phyloP scores from a whole-genome alignment of 495 filamentous ascomycete species.

The Halenospora varia region DNA sequence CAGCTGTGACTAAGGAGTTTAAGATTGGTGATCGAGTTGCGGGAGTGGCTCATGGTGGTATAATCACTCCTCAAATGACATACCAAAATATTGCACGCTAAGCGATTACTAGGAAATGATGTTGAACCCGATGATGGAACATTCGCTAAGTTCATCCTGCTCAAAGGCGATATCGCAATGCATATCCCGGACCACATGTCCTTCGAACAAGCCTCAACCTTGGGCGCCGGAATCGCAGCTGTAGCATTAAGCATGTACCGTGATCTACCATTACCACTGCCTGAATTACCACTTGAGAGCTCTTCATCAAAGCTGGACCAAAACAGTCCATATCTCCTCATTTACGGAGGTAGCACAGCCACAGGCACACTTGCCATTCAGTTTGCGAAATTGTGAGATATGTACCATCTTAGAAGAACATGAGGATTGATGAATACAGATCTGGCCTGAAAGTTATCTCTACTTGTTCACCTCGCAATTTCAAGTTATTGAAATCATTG shows the following conservation, averaged over 20 bases:
- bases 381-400: conserved; percentile 11
- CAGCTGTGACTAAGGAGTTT: conserved; percentile 37
- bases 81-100: background rate
- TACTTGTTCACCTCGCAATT: conserved; percentile 33
- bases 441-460: conserved; percentile 28
- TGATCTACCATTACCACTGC: conserved; percentile 5
- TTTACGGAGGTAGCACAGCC: conserved; percentile 14
- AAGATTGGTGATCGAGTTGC: conserved; percentile 14
- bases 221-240: conserved; percentile 38
- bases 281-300: background rate
- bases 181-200: conserved; percentile 35
- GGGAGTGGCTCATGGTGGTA: conserved; percentile 16
- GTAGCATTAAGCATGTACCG: conserved; percentile 32
- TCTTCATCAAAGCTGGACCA: background rate
- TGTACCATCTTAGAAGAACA: background rate
- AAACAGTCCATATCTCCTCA: conserved; percentile 32
- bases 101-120: conserved; percentile 10
- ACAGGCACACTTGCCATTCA: conserved; percentile 43
- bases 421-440: background rate
- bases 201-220: conserved; percentile 34
- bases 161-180: conserved; percentile 14
- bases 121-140: conserved; percentile 10
- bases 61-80: background rate
- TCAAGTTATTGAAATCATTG: conserved; percentile 29
- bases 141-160: conserved; percentile 13